Base-by-base conservation (phyloP, 495 filamentous ascomycete species). In the Hyaloscypha variabilis region DNA sequence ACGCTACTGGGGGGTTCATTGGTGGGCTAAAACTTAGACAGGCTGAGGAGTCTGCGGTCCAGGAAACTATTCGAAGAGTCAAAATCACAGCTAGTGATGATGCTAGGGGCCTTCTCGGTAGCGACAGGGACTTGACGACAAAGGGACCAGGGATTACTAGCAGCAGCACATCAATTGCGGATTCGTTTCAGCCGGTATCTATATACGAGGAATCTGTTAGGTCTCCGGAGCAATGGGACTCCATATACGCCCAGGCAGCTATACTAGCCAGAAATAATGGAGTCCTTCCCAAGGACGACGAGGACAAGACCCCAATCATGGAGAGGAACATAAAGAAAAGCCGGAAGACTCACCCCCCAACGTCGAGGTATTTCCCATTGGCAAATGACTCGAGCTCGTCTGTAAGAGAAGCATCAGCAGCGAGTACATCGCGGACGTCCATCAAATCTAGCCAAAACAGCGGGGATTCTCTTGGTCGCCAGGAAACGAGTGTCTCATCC, bases 1-100 rank as follows among this genome's bases (percentile, higher is more conserved):
- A 58, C 11, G 25, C 39, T 8, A 49, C 21, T 56, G 46, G 62
- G 53, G 71, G 67, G 21, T 73, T 74, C 49, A 72, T 72, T 24
- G 73, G 75, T 17, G 71, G 71, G 29, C 42, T 71, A 50, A 74
- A 73, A 46, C 67, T 76, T 10, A 71, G 72, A 36, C 63, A 68
- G 28, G 69, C 70, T 19, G 70, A 68, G 26, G 64, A 75, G 50
- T 65, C 69, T 0, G 46, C 58, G 8, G 49, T 66, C 13, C 67
- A 75, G 51, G 64, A 68, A 23, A 58, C 26, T 8, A 65, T 65
- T 34, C 58, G 59, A 39, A 36, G 49, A 30, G n/a, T 52, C 34
- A 52, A 63, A 19, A 52, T 31, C 11, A 28, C 31, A 5, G 30
- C 23, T 36, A 6, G 25, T 24, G 52, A 52, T 21, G 60, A 67